Evolutionary conservation across 257 asterid genomes (phyloP).

Genomic region (Echium plantagineum): DNA sequence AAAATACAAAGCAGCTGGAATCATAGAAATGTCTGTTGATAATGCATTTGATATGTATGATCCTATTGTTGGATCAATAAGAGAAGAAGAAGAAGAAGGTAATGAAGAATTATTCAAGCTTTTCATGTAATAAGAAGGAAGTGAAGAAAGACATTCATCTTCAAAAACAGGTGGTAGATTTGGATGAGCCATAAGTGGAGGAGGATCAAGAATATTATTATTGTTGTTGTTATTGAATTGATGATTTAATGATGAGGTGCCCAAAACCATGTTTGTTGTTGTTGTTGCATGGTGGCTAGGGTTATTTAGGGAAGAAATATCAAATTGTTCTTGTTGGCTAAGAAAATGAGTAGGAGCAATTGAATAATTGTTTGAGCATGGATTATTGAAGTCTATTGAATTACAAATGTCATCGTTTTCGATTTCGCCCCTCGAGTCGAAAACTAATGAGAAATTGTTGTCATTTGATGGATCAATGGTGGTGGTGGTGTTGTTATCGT

Average conservation of each 20-base stretch:
- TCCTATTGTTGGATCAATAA: slow-evolving; percentile 38
- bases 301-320: slow-evolving; percentile 19
- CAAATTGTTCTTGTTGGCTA: slow-evolving; percentile 33
- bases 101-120: slow-evolving; percentile 22
- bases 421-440: slow-evolving; percentile 34
- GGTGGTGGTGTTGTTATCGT: background rate
- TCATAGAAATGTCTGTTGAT: slow-evolving; percentile 35
- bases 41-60: slow-evolving; percentile 35
- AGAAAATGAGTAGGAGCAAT: slow-evolving; percentile 14
- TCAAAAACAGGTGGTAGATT: slow-evolving; percentile 25
- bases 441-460: slow-evolving; percentile 24
- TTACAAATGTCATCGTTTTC: slow-evolving; percentile 73
- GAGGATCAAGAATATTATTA: slow-evolving; percentile 13
- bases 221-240: background rate
- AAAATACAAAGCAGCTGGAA: slow-evolving; percentile 27
- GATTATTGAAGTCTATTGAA: slow-evolving; percentile 52
- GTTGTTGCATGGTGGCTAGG: slow-evolving; percentile 6
- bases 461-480: background rate
- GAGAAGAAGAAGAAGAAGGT: slow-evolving; percentile 31
- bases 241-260: background rate
- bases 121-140: slow-evolving; percentile 35
- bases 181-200: slow-evolving; percentile 32
- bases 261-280: background rate
- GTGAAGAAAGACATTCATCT: slow-evolving; percentile 35
- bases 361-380: slow-evolving; percentile 18